These are phyloP conservation scores for Conoideocrella luteorostrata DNA, from an alignment of 2,329 filamentous ascomycete species.

Conservation along the genomic window DNA sequence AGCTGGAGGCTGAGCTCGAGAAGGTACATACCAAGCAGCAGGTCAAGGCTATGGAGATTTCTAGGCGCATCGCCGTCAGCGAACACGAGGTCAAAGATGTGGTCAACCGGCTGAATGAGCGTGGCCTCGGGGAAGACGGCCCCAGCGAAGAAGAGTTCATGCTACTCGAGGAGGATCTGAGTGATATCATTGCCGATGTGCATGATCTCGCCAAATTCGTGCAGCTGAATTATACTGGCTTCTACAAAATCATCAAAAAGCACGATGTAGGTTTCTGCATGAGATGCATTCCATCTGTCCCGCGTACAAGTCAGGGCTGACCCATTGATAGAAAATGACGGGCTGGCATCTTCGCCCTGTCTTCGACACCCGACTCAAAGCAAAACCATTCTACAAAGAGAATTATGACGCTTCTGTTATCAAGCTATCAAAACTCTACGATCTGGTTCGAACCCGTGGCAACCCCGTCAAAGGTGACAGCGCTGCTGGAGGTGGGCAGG, in stretches of 20 bases:
- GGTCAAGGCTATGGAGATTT: slow-evolving; percentile 94
- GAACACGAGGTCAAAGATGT: slow-evolving; percentile 89
- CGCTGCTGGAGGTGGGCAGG: slow-evolving; percentile 82
- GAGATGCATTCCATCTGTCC: too few relatives aligned
- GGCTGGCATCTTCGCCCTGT: slow-evolving; percentile 88
- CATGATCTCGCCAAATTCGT: slow-evolving; percentile 98
- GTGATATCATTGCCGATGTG: slow-evolving; percentile 96
- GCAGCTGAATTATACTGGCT: slow-evolving; percentile 96
- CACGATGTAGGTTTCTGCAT: slow-evolving; percentile 64
- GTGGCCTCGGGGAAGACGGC: slow-evolving; percentile 48
- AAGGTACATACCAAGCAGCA: slow-evolving; percentile 98
- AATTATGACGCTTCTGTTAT: slow-evolving; percentile 97
- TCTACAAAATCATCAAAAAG: slow-evolving; percentile 99
- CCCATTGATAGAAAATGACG: slow-evolving; percentile 69
- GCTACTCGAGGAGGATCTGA: slow-evolving; percentile 87
- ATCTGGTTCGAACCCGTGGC: slow-evolving; percentile 85
- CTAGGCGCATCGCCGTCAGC: slow-evolving; percentile 78
- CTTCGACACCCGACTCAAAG: slow-evolving; percentile 91
- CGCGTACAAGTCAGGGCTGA: too few relatives aligned
- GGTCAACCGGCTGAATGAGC: slow-evolving; percentile 64
- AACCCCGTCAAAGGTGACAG: slow-evolving; percentile 91
- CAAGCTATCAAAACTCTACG: slow-evolving; percentile 90
- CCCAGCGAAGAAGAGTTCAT: slow-evolving; percentile 90
- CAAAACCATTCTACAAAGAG: slow-evolving; percentile 97
- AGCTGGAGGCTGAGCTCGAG: slow-evolving; percentile 87